A percentile compares a stretch with the other conserved stretches of the same genome.
Conservation (phyloP, 129 eudicot species). For the Apium graveolens region DNA sequence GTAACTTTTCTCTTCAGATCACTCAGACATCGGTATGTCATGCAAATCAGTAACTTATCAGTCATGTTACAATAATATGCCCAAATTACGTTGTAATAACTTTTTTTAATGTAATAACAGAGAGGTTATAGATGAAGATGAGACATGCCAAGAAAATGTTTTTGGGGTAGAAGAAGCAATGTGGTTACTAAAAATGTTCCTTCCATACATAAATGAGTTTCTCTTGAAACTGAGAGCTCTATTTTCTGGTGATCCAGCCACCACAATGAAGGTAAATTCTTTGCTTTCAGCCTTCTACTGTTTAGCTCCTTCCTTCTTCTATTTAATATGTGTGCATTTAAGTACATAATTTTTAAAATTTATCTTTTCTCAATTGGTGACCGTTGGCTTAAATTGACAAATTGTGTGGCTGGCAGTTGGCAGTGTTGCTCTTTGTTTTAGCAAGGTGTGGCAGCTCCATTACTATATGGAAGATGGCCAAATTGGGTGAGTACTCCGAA, state of each 20-base stretch:
- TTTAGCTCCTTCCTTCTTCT: neutral
- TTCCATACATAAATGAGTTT: slow-evolving; percentile 77
- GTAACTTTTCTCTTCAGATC: slow-evolving; percentile 69
- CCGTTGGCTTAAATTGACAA: slow-evolving; percentile 14
- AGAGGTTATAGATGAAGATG: slow-evolving; percentile 32
- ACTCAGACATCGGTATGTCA: slow-evolving; percentile 44
- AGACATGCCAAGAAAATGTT: slow-evolving; percentile 28
- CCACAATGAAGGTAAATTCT: slow-evolving; percentile 75
- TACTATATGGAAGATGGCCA: slow-evolving; percentile 87
- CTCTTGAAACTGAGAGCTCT: slow-evolving; percentile 66
- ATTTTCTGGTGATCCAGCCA: slow-evolving; percentile 90
- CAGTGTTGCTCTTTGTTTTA: slow-evolving; percentile 83
- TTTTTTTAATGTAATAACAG: slow-evolving; percentile 23
- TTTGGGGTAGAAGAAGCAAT: slow-evolving; percentile 87
- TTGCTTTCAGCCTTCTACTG: neutral
- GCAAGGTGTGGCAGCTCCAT: slow-evolving; percentile 92
- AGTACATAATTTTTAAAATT: neutral
- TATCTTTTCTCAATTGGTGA: neutral
- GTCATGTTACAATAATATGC: neutral
- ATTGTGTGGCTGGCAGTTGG: slow-evolving; percentile 48
- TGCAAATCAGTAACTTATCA: neutral
- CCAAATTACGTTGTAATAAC: neutral
- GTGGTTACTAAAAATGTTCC: slow-evolving; percentile 53
- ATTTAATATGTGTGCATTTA: neutral
- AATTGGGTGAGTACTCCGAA: slow-evolving; percentile 52